These are phyloP conservation scores for Cryptococcus wingfieldii DNA, from an alignment of 1,284 basidiomycete genomes.

Conservation along the genomic window DNA sequence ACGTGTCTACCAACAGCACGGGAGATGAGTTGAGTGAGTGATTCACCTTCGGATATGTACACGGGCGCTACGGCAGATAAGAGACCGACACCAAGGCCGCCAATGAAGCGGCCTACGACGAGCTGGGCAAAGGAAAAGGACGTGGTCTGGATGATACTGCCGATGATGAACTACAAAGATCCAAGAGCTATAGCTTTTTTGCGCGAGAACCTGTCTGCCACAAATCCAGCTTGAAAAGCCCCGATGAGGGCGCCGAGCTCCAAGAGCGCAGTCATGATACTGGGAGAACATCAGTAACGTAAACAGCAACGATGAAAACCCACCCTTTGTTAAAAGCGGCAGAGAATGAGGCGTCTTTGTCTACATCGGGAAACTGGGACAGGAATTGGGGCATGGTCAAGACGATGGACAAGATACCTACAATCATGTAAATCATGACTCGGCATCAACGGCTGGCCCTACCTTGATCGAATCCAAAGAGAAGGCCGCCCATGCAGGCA, in stretches of 20 bases:
- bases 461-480: constrained; percentile 29
- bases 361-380: constrained; percentile 29
- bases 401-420: constrained; percentile 18
- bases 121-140: constrained; percentile 19
- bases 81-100: constrained; percentile 32
- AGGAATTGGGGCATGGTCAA: constrained; percentile 37
- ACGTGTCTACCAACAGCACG: too few relatives aligned
- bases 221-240: constrained; percentile 24
- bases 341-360: constrained; percentile 7
- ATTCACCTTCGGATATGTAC: constrained; percentile 39
- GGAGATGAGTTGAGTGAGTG: too few relatives aligned
- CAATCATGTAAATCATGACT: not conserved
- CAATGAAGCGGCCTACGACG: constrained; percentile 30
- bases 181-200: constrained; percentile 30
- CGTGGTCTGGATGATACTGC: constrained; percentile 32
- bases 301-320: not conserved
- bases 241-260: constrained; percentile 40
- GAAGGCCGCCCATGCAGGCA: not conserved
- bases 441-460: constrained; percentile 7
- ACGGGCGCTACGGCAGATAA: constrained; percentile 44
- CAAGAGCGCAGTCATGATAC: constrained; percentile 34
- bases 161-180: constrained; percentile 24
- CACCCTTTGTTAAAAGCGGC: constrained; percentile 27
- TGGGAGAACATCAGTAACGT: not conserved
- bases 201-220: constrained; percentile 31